A percentile compares a stretch with the other conserved stretches of the same genome.
phyloP scores from a whole-genome alignment of 192 early-diverging fungal genomes.

The Diversispora eburnea region DNA sequence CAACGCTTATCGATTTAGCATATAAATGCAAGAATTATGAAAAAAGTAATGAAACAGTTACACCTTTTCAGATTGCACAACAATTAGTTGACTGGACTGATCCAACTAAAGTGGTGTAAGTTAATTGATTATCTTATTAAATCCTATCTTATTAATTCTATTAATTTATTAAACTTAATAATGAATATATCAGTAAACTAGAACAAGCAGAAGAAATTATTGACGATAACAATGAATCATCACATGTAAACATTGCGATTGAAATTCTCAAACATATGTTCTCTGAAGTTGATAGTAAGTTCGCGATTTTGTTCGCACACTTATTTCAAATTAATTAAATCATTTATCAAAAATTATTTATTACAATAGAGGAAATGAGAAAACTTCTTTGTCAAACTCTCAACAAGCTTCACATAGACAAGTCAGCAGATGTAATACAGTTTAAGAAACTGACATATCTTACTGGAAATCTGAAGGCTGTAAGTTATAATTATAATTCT shows the following conservation, averaged over 20 bases:
- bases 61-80: slow-evolving; percentile 61
- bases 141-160: neutral
- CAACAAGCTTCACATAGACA: slow-evolving; percentile 53
- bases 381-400: slow-evolving; percentile 64
- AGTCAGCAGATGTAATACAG: slow-evolving; percentile 9
- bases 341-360: neutral
- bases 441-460: too few species aligned
- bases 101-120: slow-evolving; percentile 63
- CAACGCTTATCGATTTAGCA: slow-evolving; percentile 37
- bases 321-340: neutral
- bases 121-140: neutral
- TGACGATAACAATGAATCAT: slow-evolving; percentile 38
- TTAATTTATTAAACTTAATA: neutral
- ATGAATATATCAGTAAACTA: slow-evolving; percentile 31
- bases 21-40: slow-evolving; percentile 32
- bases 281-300: slow-evolving; percentile 38
- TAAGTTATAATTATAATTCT: too few species aligned
- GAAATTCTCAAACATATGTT: slow-evolving; percentile 58
- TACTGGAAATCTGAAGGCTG: too few species aligned
- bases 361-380: slow-evolving; percentile 39
- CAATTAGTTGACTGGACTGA: slow-evolving; percentile 79
- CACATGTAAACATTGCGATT: slow-evolving; percentile 60
- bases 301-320: neutral
- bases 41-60: slow-evolving; percentile 47
- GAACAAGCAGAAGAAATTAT: slow-evolving; percentile 33